A percentile compares a stretch with the other conserved stretches of the same genome.
Evolutionary conservation across 1,139 yeast genomes (phyloP).

Genomic region (Hyphopichia burtonii): DNA sequence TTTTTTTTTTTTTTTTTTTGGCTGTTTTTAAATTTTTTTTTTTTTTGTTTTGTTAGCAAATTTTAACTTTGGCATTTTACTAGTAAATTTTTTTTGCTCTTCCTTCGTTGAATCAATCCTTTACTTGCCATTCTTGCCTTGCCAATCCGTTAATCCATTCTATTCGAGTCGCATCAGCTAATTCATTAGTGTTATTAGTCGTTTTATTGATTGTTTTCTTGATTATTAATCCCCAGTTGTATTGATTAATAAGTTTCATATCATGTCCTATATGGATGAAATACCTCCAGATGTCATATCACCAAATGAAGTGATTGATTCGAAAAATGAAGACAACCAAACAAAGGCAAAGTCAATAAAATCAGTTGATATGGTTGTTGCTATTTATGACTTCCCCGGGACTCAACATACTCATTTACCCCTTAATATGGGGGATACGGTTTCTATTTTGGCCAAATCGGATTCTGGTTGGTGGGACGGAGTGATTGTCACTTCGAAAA

Average conservation of each 20-base stretch:
- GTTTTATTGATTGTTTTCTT: not conserved
- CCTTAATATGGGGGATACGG: constrained; percentile 48
- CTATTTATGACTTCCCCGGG: constrained; percentile 51
- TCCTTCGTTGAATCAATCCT: too few species aligned
- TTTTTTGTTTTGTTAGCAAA: too few species aligned
- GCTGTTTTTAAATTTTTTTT: too few species aligned
- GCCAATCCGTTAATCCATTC: too few species aligned
- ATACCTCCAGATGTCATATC: constrained; percentile 41
- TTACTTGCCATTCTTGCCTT: too few species aligned
- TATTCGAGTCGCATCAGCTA: too few species aligned
- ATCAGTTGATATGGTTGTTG: constrained; percentile 51
- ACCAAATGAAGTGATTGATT: constrained; percentile 22
- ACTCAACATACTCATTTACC: constrained; percentile 47
- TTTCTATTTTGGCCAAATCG: constrained; percentile 51
- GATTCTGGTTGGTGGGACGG: constrained; percentile 83
- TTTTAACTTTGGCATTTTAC: too few species aligned
- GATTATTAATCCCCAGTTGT: not conserved
- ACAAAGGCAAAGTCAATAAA: constrained; percentile 26
- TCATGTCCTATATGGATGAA: constrained; percentile 24
- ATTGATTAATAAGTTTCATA: not conserved
- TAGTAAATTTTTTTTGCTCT: too few species aligned
- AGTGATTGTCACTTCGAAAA: constrained; percentile 39
- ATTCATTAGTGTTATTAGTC: too few species aligned
- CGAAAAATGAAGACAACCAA: constrained; percentile 5
- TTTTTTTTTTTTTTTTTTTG: too few species aligned